Percentiles rank a stretch among this genome's conserved stretches.
These are phyloP conservation scores for Lathyrus tuberosus DNA, from an alignment of 306 rosid species.

Conservation along the genomic window DNA sequence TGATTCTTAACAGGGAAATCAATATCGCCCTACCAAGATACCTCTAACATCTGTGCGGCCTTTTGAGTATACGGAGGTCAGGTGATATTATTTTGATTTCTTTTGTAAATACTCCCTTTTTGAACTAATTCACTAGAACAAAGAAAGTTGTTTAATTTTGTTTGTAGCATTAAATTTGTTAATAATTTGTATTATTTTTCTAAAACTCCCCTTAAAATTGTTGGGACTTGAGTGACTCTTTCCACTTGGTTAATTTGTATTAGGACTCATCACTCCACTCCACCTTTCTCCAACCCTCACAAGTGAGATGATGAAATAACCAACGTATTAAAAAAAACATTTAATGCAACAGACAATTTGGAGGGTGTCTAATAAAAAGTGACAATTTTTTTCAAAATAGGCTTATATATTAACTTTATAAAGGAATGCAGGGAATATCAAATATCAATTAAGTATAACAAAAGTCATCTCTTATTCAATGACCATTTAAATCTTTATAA, in stretches of 20 bases:
- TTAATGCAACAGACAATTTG: background rate
- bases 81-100: slow-evolving; percentile 34
- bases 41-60: slow-evolving; percentile 93
- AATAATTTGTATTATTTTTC: background rate
- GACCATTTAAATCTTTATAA: slow-evolving; percentile 42
- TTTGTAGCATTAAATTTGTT: slow-evolving; percentile 5
- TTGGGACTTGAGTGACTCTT: background rate
- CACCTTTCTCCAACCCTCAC: slow-evolving; percentile 6
- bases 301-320: slow-evolving; percentile 1
- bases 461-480: slow-evolving; percentile 26
- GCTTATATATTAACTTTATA: background rate
- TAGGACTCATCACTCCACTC: background rate
- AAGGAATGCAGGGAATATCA: slow-evolving; percentile 4
- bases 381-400: background rate
- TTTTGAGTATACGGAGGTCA: slow-evolving; percentile 91
- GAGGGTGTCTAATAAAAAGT: background rate
- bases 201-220: background rate
- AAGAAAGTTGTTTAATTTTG: slow-evolving; percentile 10
- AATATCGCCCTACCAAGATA: slow-evolving; percentile 96
- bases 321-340: background rate
- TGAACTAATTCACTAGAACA: background rate
- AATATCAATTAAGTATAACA: slow-evolving; percentile 12
- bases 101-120: background rate
- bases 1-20: slow-evolving; percentile 72
- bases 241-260: background rate